These are phyloP conservation scores for Hemileia vastatrix DNA, from an alignment of 1,284 basidiomycete species.

Conservation along the genomic window DNA sequence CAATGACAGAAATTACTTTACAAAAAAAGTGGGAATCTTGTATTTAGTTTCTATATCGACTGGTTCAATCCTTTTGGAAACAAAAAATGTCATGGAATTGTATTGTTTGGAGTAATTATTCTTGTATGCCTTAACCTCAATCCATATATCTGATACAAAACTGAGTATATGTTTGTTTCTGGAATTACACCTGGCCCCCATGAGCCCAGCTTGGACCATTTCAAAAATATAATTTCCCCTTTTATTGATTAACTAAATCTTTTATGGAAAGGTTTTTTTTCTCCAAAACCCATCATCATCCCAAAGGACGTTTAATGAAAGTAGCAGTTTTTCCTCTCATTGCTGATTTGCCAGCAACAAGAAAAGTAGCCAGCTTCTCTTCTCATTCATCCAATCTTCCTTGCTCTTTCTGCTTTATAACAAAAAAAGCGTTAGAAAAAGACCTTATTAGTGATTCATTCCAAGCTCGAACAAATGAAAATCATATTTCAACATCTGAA, in stretches of 20 bases:
- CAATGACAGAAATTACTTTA: not conserved
- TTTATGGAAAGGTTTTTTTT: not conserved
- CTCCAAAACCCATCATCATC: not conserved
- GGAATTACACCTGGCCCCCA: constrained; percentile 4
- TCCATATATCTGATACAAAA: not conserved
- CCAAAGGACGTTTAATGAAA: not conserved
- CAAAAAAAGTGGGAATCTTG: constrained; percentile 1
- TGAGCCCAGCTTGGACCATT: constrained; percentile 1
- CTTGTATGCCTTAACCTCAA: constrained; percentile 7
- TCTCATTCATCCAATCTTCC: not conserved
- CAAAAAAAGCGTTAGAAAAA: not conserved
- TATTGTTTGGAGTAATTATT: not conserved
- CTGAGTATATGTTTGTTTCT: not conserved
- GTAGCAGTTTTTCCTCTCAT: constrained; percentile 4
- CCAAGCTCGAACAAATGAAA: not conserved
- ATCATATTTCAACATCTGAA: not conserved
- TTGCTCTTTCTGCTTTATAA: not conserved
- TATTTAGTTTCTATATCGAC: constrained; percentile 7
- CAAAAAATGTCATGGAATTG: not conserved
- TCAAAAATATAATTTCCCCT: not conserved
- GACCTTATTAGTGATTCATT: constrained; percentile 1
- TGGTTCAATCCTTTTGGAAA: constrained; percentile 11
- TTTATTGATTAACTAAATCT: not conserved
- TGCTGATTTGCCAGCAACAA: constrained; percentile 4
- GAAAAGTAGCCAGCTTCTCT: constrained; percentile 8